Conservation (phyloP, 192 early-diverging fungal species). For the Podochytrium sp. region DNA sequence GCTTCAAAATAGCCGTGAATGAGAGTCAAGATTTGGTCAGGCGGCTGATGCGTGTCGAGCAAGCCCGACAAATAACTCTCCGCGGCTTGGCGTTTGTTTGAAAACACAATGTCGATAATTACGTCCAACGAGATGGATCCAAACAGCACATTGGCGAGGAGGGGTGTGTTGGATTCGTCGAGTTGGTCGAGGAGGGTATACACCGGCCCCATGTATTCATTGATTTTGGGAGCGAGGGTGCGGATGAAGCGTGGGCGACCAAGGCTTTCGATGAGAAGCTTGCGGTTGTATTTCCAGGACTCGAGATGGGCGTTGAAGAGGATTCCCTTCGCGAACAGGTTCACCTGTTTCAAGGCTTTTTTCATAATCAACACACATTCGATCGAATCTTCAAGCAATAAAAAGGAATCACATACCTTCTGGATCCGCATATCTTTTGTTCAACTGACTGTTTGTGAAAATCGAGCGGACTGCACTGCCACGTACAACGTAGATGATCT, state of each 20-base stretch:
- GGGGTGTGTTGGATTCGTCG: not conserved
- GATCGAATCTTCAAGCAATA: not conserved
- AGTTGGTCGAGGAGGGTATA: not conserved
- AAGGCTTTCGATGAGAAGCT: not conserved
- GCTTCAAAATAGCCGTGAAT: not conserved
- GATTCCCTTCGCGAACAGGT: not conserved
- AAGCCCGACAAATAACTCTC: not conserved
- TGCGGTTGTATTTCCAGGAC: not conserved
- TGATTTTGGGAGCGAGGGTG: not conserved
- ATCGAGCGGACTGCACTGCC: not conserved
- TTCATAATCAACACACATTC: no score
- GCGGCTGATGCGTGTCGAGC: not conserved
- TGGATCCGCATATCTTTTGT: not conserved
- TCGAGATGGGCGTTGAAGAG: not conserved
- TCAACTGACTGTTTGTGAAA: not conserved
- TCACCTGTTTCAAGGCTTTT: not conserved
- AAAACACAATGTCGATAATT: conserved; percentile 2
- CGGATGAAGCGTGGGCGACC: conserved; percentile 7
- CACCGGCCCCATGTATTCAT: not conserved
- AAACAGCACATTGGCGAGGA: not conserved
- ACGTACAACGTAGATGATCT: not conserved
- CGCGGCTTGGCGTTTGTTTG: not conserved
- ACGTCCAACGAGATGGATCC: not conserved
- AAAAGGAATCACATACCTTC: not conserved
- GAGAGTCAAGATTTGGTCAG: not conserved